A percentile compares a stretch with the other conserved stretches of the same genome.
These are phyloP conservation scores for Botryotinia globosa DNA, from an alignment of 2,329 filamentous ascomycete genomes.

Conservation along the genomic window DNA sequence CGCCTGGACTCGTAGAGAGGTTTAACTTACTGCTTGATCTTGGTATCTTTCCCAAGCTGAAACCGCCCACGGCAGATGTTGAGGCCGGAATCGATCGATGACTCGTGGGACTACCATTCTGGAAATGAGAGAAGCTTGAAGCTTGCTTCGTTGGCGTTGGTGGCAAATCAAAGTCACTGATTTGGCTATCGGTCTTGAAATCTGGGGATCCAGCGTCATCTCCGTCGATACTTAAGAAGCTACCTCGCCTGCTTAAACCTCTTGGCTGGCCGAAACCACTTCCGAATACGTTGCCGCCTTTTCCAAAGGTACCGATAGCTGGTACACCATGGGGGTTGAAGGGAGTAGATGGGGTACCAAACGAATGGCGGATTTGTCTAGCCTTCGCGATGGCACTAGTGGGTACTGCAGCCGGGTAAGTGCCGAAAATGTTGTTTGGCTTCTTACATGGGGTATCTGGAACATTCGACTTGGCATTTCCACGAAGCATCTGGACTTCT, in stretches of 20 bases:
- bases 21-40: constrained; percentile 41
- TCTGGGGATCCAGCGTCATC: constrained; percentile 55
- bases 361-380: constrained; percentile 66
- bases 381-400: constrained; percentile 61
- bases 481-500: constrained; percentile 51
- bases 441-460: constrained; percentile 98
- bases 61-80: constrained; percentile 31
- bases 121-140: constrained; percentile 37
- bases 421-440: constrained; percentile 67
- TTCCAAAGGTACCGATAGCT: constrained; percentile 47
- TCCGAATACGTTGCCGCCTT: constrained; percentile 60
- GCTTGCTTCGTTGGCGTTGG: constrained; percentile 86
- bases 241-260: constrained; percentile 51
- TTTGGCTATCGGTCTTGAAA: constrained; percentile 56
- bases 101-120: constrained; percentile 36
- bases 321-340: constrained; percentile 61
- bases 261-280: constrained; percentile 46
- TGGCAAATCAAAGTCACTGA: constrained; percentile 71
- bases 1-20: constrained; percentile 33
- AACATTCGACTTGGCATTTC: constrained; percentile 63
- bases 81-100: constrained; percentile 33
- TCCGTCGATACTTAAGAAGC: constrained; percentile 77
- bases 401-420: constrained; percentile 55
- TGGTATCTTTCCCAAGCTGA: constrained; percentile 31
- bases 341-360: constrained; percentile 77